A percentile compares a stretch with the other conserved stretches of the same genome.
phyloP scores from a whole-genome alignment of 2,329 filamentous ascomycete genomes.

The Penicillium occitanis region DNA sequence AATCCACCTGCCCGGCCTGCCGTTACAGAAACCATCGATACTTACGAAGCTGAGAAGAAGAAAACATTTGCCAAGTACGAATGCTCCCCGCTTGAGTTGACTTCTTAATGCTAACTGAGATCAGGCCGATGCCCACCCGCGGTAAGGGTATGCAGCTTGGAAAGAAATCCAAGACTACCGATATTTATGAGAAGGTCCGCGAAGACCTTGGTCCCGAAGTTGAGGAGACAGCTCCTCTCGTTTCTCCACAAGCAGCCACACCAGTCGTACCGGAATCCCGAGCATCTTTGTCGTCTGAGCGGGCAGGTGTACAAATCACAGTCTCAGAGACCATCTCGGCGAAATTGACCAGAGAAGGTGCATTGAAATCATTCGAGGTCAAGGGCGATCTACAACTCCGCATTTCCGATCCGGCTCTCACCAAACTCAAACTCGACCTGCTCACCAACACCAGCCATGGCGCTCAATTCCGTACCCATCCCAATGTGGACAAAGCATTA shows the following conservation, averaged over 20 bases:
- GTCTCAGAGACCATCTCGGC: conserved; percentile 89
- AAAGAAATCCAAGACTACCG: conserved; percentile 96
- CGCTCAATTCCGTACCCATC: conserved; percentile 91
- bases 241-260: conserved; percentile 57
- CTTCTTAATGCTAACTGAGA: conserved; percentile 41
- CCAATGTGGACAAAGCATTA: conserved; percentile 86
- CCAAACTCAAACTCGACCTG: conserved; percentile 85
- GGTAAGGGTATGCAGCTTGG: conserved; percentile 99
- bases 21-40: conserved; percentile 81
- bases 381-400: conserved; percentile 90
- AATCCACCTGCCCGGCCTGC: conserved; percentile 73
- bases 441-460: conserved; percentile 74
- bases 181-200: conserved; percentile 94
- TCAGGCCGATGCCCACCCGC: conserved; percentile 63
- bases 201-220: conserved; percentile 85
- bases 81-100: background rate
- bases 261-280: conserved; percentile 55
- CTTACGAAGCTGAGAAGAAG: conserved; percentile 97
- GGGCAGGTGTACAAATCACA: conserved; percentile 83
- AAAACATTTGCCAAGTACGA: conserved; percentile 77
- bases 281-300: conserved; percentile 68
- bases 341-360: conserved; percentile 82
- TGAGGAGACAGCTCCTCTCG: conserved; percentile 70
- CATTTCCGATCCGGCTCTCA: conserved; percentile 82
- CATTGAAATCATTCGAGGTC: conserved; percentile 80